A percentile compares a stretch with the other conserved stretches of the same genome.
Evolutionary conservation across 805 yeast genomes (phyloP).

Genomic region (Lachancea thermotolerans): DNA sequence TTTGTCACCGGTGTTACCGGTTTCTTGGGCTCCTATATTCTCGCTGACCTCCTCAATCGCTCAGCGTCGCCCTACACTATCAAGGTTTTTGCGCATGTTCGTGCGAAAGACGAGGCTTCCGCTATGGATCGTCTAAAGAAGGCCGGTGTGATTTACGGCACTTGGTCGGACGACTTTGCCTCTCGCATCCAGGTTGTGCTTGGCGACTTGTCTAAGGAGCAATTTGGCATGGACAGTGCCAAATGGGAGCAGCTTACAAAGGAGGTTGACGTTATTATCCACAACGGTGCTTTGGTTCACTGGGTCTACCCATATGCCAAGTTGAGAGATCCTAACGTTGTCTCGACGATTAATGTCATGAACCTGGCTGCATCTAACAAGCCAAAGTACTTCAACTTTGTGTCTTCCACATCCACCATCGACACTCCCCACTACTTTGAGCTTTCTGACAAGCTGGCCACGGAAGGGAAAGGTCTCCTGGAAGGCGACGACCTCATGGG

Average conservation of each 20-base stretch:
- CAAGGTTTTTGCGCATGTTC: slow-evolving; percentile 79
- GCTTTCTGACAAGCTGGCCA: slow-evolving; percentile 62
- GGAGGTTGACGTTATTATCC: slow-evolving; percentile 74
- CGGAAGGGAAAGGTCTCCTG: slow-evolving; percentile 67
- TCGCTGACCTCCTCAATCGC: slow-evolving; percentile 68
- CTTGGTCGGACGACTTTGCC: slow-evolving; percentile 48
- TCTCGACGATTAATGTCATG: slow-evolving; percentile 79
- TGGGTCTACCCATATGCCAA: slow-evolving; percentile 96
- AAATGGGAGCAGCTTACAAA: slow-evolving; percentile 55
- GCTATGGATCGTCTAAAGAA: slow-evolving; percentile 72
- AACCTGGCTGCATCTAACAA: slow-evolving; percentile 70
- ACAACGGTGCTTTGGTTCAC: slow-evolving; percentile 96
- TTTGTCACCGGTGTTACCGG: slow-evolving; percentile 97
- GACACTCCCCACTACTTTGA: slow-evolving; percentile 78
- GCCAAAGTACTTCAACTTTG: slow-evolving; percentile 82
- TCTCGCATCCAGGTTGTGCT: slow-evolving; percentile 60
- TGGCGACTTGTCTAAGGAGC: slow-evolving; percentile 70
- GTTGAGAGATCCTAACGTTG: slow-evolving; percentile 86
- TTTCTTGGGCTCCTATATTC: slow-evolving; percentile 84
- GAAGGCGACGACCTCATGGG: slow-evolving; percentile 83
- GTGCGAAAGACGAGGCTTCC: slow-evolving; percentile 62
- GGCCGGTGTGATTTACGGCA: slow-evolving; percentile 76
- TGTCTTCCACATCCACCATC: slow-evolving; percentile 89
- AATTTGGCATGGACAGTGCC: slow-evolving; percentile 58
- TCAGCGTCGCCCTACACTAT: slow-evolving; percentile 36